These are phyloP conservation scores for Salix koriyanagi DNA, from an alignment of 345 rosid genomes.

Conservation along the genomic window DNA sequence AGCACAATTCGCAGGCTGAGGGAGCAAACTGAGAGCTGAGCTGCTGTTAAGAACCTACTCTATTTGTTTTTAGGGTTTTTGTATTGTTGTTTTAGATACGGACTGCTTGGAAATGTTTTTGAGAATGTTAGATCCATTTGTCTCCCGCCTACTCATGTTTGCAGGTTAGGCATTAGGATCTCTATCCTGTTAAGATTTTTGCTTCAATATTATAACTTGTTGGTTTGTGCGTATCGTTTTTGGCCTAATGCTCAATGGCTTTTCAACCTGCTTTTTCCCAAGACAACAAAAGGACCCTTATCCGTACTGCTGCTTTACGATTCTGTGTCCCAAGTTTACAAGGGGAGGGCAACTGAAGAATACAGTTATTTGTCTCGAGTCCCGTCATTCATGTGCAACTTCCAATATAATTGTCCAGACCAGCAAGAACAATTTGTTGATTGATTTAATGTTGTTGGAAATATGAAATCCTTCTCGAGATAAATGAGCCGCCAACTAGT, in stretches of 20 bases:
- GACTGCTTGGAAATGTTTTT: constrained; percentile 3
- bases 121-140: background rate
- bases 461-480: background rate
- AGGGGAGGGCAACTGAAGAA: too few relatives aligned
- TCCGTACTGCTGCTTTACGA: background rate
- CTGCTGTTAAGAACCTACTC: background rate
- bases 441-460: too few relatives aligned
- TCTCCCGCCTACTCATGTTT: background rate
- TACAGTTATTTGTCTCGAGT: background rate
- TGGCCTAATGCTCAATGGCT: background rate
- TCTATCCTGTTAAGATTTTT: background rate
- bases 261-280: too few relatives aligned
- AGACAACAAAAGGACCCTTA: too few relatives aligned
- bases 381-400: background rate
- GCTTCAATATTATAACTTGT: background rate
- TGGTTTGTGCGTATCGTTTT: background rate
- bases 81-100: background rate
- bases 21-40: constrained; percentile 64
- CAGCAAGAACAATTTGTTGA: background rate
- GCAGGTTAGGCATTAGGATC: background rate
- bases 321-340: background rate
- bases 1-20: constrained; percentile 67
- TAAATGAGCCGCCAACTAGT: background rate
- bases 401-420: background rate
- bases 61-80: background rate